A percentile compares a stretch with the other conserved stretches of the same genome.
These are phyloP conservation scores for Fusarium sambucinum DNA, from an alignment of 2,329 filamentous ascomycete genomes.

Conservation along the genomic window DNA sequence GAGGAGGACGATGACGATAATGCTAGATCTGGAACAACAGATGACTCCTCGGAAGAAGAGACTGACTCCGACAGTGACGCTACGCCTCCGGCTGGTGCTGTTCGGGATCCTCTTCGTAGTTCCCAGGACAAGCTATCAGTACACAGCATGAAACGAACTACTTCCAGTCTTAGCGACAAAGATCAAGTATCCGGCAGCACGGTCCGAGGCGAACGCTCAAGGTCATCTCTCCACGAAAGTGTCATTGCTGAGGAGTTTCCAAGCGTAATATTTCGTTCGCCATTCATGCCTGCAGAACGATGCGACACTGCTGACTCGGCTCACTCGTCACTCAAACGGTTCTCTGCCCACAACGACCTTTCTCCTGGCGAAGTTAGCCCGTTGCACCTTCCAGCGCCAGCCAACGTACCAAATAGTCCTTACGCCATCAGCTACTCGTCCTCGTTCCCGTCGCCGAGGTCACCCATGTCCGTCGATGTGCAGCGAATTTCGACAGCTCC, in stretches of 20 bases:
- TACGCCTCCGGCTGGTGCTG: conserved; percentile 50
- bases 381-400: conserved; percentile 58
- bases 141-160: conserved; percentile 57
- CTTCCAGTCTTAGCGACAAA: conserved; percentile 59
- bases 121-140: conserved; percentile 40
- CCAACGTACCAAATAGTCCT: conserved; percentile 69
- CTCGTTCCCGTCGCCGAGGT: conserved; percentile 77
- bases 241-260: conserved; percentile 62
- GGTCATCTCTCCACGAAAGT: conserved; percentile 64
- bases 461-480: conserved; percentile 76
- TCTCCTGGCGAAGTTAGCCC: conserved; percentile 64
- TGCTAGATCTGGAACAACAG: conserved; percentile 55
- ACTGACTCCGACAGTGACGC: conserved; percentile 60
- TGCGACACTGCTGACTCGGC: conserved; percentile 56
- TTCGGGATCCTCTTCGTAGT: conserved; percentile 43
- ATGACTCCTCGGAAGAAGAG: conserved; percentile 58
- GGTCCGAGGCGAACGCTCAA: conserved; percentile 63
- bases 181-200: conserved; percentile 47
- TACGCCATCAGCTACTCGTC: conserved; percentile 73
- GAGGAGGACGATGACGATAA: conserved; percentile 72
- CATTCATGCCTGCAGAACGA: conserved; percentile 51
- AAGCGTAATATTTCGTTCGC: conserved; percentile 56
- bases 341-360: conserved; percentile 59
- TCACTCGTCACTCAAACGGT: conserved; percentile 60
- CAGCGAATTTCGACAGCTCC: conserved; percentile 80